Base-by-base conservation (phyloP, 352 stramenopile genomes). In the Pythium coloratum region DNA sequence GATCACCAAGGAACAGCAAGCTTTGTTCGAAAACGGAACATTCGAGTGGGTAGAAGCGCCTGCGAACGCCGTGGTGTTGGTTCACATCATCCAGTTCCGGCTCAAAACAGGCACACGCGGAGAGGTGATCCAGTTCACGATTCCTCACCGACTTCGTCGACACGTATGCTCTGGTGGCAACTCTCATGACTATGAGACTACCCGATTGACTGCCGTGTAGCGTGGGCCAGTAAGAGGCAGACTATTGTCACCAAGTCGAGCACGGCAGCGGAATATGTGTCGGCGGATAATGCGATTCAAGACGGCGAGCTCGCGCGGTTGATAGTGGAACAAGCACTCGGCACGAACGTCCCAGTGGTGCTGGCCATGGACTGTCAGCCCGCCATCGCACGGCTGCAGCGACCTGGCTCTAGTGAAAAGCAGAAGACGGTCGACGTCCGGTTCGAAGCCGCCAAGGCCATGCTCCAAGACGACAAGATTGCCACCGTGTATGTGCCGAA, bases 191-290 rank as follows among this genome's bases (percentile, higher is more conserved):
- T 5, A 34, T 66, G 13, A n/a, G n/a, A n/a, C n/a, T 69, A 65
- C 33, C 44, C 66, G 2, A 63, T 67, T 34, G 59, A 47, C 1
- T 62, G 56, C 44, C 55, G 40, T 16, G 46, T 70, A 2, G 30
- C n/a, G 3, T 70, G 67, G 62, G 54, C 24, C 0, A 62, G 24
- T 34, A 70, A 70, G 55, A 70, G 66, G 42, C 62, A 70, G 44
- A 55, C 61, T 1, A 59, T 70, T 13, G 55, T 73, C 9, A 32
- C 67, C 26, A 56, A 66, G 57, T 73, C 67, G 2, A 67, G 46
- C 10, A 66, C 62, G 5, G 36, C 57, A 2, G 55, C 62, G 28
- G 67, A 73, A 56, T 70, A 68, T 50, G 16, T 70, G 18, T 24
- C 66, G 1, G 67, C 55, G 4, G 47, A 59, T 38, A 47, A 60